phyloP scores from a whole-genome alignment of 495 filamentous ascomycete species.

The Lepraria neglecta region DNA sequence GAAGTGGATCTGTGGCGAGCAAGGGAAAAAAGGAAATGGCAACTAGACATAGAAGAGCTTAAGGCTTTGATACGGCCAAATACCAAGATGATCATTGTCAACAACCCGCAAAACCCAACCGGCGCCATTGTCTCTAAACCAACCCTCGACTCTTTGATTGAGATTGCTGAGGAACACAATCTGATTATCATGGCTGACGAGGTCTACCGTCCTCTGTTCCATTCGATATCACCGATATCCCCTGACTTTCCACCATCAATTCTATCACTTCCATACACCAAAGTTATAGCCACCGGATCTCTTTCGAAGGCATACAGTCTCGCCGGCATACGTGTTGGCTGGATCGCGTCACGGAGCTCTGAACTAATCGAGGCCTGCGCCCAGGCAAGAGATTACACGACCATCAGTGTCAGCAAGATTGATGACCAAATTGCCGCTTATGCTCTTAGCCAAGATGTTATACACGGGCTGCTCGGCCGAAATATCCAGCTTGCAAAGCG shows the following conservation, averaged over 20 bases:
- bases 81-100: slow-evolving; percentile 67
- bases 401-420: slow-evolving; percentile 75
- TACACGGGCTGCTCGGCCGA: slow-evolving; percentile 59
- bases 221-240: slow-evolving; percentile 55
- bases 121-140: slow-evolving; percentile 61
- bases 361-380: slow-evolving; percentile 61
- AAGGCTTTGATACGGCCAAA: slow-evolving; percentile 61
- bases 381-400: slow-evolving; percentile 70
- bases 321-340: slow-evolving; percentile 76
- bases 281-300: slow-evolving; percentile 68
- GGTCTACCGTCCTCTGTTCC: slow-evolving; percentile 87
- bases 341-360: slow-evolving; percentile 64
- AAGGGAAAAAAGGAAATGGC: slow-evolving; percentile 56
- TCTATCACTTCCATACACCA: slow-evolving; percentile 64
- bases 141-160: slow-evolving; percentile 55
- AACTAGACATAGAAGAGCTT: slow-evolving; percentile 62
- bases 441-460: slow-evolving; percentile 56
- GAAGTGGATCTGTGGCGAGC: slow-evolving; percentile 77
- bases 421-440: slow-evolving; percentile 75
- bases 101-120: slow-evolving; percentile 87
- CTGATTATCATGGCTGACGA: slow-evolving; percentile 74
- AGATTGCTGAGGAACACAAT: slow-evolving; percentile 53
- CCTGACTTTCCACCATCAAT: slow-evolving; percentile 59
- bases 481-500: slow-evolving; percentile 66
- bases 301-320: slow-evolving; percentile 83